Conservation (phyloP, 768 basidiomycete species). For the Leucosporidium scottii region DNA sequence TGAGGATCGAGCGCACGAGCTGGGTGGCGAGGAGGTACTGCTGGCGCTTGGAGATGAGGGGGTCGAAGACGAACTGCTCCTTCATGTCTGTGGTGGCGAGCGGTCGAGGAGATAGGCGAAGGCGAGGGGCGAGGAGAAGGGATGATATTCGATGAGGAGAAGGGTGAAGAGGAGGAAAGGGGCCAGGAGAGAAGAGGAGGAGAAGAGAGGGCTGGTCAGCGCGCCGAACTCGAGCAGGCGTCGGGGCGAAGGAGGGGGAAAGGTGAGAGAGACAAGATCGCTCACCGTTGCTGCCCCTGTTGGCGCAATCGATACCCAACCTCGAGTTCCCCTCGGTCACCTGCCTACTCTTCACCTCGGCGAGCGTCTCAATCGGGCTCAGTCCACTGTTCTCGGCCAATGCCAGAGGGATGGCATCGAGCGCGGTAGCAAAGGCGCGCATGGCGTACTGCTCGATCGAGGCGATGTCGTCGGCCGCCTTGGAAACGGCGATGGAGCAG, state of each 20-base stretch:
- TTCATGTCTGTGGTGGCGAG: constrained; percentile 72
- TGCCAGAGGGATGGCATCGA: constrained; percentile 91
- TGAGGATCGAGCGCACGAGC: constrained; percentile 45
- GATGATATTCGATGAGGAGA: not conserved
- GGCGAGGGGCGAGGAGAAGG: not conserved
- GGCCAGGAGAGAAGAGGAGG: not conserved
- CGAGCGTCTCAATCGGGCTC: constrained; percentile 92
- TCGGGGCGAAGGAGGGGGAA: not conserved
- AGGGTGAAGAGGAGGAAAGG: not conserved
- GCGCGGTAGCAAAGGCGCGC: constrained; percentile 93
- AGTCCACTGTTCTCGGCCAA: constrained; percentile 96
- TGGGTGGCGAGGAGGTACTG: constrained; percentile 97
- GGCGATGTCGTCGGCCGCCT: constrained; percentile 95
- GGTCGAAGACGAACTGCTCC: constrained; percentile 92
- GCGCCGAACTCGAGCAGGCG: not conserved
- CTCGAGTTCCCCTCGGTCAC: constrained; percentile 73
- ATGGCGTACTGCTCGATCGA: constrained; percentile 99
- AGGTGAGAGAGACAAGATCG: not conserved
- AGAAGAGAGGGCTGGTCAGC: not conserved
- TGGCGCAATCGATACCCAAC: constrained; percentile 88
- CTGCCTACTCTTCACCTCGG: constrained; percentile 89
- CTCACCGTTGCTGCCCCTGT: constrained; percentile 75
- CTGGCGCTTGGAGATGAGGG: constrained; percentile 92
- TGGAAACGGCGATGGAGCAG: constrained; percentile 82
- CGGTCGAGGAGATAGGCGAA: not conserved